Evolutionary conservation across 305 asterid genomes (phyloP), one percentile per base, ranked within the genome.

Genomic region (Fraxinus angustifolia): DNA sequence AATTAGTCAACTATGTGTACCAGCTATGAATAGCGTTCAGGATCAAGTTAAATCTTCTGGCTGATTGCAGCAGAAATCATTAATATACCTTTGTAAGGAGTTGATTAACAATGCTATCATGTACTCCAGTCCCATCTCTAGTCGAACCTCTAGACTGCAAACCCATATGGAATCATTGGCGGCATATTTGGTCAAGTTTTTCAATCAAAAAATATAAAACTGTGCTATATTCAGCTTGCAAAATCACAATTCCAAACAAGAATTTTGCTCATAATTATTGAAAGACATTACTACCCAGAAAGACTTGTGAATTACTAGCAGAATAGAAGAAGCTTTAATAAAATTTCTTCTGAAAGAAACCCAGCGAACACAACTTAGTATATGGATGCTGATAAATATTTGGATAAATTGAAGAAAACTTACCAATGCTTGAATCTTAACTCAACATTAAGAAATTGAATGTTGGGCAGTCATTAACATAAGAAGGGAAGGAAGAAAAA

Each of bases 121-220:
- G 99, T 34, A 96, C 99, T 86, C 99, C 98, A 85, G 99, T 96
- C 58, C 98, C 99, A 81, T 96, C 99, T 87, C 98, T 91, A 80
- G 98, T 96, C 78, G 99, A 96, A 83, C 99, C 99, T 90, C 99
- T 93, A 78, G 99, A 89, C 99, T 94, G 94, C 81, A 88, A 84
- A 79, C 60, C 83, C 73, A 85, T 85, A 82, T 80, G 21, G 56
- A 81, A 71, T 65, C 65, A 60, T 73, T 78, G 75, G 70, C 48
- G 12, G 76, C 68, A 75, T 38, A 38, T 71, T 60, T 36, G 67
- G 70, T 40, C 7, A 86, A 80, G 76, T 34, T 34, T 79, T 62
- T 19, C 7, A 76, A 76, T 77, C 28, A 78, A 79, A 34, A 82
- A n/a, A n/a, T 53, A n/a, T 53, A 53, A 53, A 40, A 78, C 83